Conservation (phyloP, 2,329 filamentous ascomycete genomes). For the Cytospora chrysosperma region DNA sequence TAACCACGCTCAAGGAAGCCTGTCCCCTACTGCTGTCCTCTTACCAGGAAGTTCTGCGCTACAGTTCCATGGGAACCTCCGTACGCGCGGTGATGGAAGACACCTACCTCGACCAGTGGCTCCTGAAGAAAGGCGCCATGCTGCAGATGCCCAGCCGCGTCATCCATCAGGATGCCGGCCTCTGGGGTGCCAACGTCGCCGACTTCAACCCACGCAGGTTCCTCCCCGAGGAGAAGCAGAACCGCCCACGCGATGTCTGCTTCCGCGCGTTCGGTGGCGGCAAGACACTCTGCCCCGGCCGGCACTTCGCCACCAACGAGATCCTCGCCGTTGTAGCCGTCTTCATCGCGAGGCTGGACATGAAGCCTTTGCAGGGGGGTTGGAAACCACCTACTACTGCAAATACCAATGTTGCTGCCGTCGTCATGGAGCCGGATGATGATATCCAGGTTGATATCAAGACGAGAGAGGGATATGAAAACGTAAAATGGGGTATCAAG, state of each 20-base stretch:
- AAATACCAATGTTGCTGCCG: slow-evolving; percentile 32
- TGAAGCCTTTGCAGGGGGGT: slow-evolving; percentile 26
- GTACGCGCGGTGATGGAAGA: slow-evolving; percentile 33
- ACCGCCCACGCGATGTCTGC: slow-evolving; percentile 27
- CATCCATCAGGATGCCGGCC: slow-evolving; percentile 28
- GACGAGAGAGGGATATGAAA: slow-evolving; percentile 8
- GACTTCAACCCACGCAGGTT: slow-evolving; percentile 28
- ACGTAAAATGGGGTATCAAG: slow-evolving; percentile 2
- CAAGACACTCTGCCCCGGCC: slow-evolving; percentile 31
- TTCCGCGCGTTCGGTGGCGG: slow-evolving; percentile 32
- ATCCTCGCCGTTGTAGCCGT: slow-evolving; percentile 29
- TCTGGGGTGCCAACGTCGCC: slow-evolving; percentile 26
- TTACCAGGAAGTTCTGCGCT: slow-evolving; percentile 43
- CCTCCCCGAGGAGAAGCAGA: slow-evolving; percentile 28
- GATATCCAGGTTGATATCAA: slow-evolving; percentile 16
- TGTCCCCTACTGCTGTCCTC: slow-evolving; percentile 41
- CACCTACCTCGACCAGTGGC: slow-evolving; percentile 30
- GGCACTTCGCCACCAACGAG: slow-evolving; percentile 33
- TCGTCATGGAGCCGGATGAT: slow-evolving; percentile 30
- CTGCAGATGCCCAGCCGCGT: slow-evolving; percentile 32
- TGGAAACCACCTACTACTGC: slow-evolving; percentile 30
- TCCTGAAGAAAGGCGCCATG: slow-evolving; percentile 32
- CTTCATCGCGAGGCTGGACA: slow-evolving; percentile 31
- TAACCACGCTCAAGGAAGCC: slow-evolving; percentile 34
- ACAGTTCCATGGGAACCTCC: slow-evolving; percentile 38